phyloP scores from a whole-genome alignment of 768 basidiomycete species.

The Lepiota subincarnata region DNA sequence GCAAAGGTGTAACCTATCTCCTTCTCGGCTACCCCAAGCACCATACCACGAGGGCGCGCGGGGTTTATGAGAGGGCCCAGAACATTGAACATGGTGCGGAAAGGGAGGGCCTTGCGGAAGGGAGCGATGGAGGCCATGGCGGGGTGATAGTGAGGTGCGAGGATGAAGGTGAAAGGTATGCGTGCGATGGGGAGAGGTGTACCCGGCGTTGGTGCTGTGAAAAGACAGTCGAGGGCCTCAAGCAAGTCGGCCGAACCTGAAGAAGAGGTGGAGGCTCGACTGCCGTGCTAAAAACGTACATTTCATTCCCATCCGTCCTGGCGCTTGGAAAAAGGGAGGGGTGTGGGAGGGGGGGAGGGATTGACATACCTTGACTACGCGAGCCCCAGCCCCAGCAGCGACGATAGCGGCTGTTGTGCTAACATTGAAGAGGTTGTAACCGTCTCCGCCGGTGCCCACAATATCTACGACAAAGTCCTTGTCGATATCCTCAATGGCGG shows the following conservation, averaged over 20 bases:
- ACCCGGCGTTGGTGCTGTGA: constrained; percentile 58
- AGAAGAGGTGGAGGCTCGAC: constrained; percentile 85
- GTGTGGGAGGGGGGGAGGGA: background rate
- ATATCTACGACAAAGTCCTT: constrained; percentile 81
- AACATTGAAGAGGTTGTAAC: constrained; percentile 94
- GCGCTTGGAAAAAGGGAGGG: constrained; percentile 9
- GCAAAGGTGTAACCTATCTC: constrained; percentile 83
- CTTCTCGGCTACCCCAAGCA: constrained; percentile 83
- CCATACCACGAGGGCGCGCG: constrained; percentile 79
- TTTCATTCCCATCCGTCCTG: background rate
- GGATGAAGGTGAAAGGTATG: constrained; percentile 87
- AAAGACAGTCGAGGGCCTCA: constrained; percentile 75
- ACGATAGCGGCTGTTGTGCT: constrained; percentile 93
- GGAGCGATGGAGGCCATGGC: constrained; percentile 78
- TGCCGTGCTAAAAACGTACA: constrained; percentile 66
- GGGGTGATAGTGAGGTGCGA: constrained; percentile 93
- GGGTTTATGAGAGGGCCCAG: constrained; percentile 95
- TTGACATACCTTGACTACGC: constrained; percentile 79
- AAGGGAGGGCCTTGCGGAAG: constrained; percentile 80
- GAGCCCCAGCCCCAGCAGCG: constrained; percentile 89
- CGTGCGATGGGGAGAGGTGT: constrained; percentile 55
- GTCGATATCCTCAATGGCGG: constrained; percentile 52
- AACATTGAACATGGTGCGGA: constrained; percentile 95
- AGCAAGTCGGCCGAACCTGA: constrained; percentile 94
- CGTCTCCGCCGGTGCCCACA: constrained; percentile 94